A percentile compares a stretch with the other conserved stretches of the same genome.
These are phyloP conservation scores for Acacia confusa DNA, from an alignment of 306 rosid genomes.

Conservation along the genomic window DNA sequence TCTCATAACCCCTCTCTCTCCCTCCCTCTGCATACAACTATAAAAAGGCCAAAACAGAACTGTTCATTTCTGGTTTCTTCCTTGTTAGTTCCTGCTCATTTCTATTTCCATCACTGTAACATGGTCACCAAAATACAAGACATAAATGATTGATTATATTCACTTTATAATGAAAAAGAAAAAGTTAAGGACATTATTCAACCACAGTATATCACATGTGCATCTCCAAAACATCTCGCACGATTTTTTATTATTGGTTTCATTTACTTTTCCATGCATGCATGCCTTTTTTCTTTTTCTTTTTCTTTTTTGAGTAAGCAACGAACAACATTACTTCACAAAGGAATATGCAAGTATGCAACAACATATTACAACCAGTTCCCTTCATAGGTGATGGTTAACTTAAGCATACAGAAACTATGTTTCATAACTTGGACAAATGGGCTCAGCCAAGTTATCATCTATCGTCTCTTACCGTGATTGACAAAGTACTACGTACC, in stretches of 20 bases:
- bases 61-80: constrained; percentile 51
- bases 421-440: too few relatives aligned
- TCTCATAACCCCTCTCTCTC: background rate
- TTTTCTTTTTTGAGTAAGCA: too few relatives aligned
- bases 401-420: too few relatives aligned
- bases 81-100: constrained; percentile 32
- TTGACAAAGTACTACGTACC: too few relatives aligned
- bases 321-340: too few relatives aligned
- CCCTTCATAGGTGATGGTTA: too few relatives aligned
- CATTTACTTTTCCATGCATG: background rate
- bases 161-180: background rate
- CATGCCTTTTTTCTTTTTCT: too few relatives aligned
- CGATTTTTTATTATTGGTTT: background rate
- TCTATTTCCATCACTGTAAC: constrained; percentile 35
- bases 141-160: constrained; percentile 6
- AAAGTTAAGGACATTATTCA: background rate
- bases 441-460: too few relatives aligned
- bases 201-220: background rate
- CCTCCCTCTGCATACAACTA: background rate
- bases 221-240: background rate
- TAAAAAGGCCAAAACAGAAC: constrained; percentile 52
- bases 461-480: too few relatives aligned
- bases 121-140: constrained; percentile 31
- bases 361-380: too few relatives aligned
- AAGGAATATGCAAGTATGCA: too few relatives aligned